Base-by-base conservation (phyloP, 352 stramenopile species). In the Globisporangium nagaii region DNA sequence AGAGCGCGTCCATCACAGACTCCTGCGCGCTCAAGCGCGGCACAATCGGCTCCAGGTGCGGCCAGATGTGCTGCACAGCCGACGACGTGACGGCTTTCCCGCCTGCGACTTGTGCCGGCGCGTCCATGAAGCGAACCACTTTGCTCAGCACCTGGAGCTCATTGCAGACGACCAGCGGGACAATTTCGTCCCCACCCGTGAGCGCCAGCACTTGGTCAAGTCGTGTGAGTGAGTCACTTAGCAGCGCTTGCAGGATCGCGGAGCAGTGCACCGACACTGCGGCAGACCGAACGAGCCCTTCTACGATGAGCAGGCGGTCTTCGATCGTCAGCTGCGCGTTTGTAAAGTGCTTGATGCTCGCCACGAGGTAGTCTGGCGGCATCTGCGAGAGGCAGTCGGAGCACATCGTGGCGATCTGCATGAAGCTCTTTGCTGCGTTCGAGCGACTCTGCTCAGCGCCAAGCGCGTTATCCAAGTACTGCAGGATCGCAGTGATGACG, bases 141-240 rank as follows among this genome's bases (percentile, higher is more conserved):
- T 86, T 90, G 59, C 79, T 70, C 31, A 84, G 62, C 30, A 88
- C 75, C 60, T 76, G 71, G n/a, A 90, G 71, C 40, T 90, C 79
- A 22, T 78, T 78, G 51, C 61, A 69, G 6, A 84, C 71, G 24
- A 67, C 24, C 13, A 20, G 40, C 31, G 52, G 31, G 3, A 63
- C 52, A 40, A 62, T n/a, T 11, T 56, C 40, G 39, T 72, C 64
- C 12, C 62, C 47, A 24, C 36, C 59, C 17, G 53, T 37, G 42
- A 27, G 36, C 5, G 45, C 52, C n/a, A 85, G 46, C 25, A 70
- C 66, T 46, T 81, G 65, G 35, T 85, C 70, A 41, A 90, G 51
- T 44, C 73, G 72, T 0, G 59, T 53, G 35, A 90, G 42, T 11
- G 68, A 73, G 47, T 85, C 75, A 10, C 66, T 58, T 1, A 90